Conservation (phyloP, 2,329 filamentous ascomycete genomes). For the Ophiostoma sp. region DNA sequence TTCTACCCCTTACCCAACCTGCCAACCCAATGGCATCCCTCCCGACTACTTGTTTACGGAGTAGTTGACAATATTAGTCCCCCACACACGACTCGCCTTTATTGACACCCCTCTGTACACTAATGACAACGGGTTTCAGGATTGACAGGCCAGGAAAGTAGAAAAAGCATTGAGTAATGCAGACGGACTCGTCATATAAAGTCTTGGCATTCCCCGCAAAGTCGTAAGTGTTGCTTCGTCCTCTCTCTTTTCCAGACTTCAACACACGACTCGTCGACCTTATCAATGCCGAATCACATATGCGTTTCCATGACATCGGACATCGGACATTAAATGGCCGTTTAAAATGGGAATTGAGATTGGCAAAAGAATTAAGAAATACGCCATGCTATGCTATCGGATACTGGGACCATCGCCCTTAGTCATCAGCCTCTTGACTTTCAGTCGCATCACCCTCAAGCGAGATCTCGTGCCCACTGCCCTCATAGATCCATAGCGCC, state of each 20-base stretch:
- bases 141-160: background rate
- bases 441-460: slow-evolving; percentile 42
- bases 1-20: background rate
- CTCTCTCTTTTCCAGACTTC: background rate
- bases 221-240: background rate
- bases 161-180: background rate
- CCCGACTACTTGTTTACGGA: too few relatives aligned
- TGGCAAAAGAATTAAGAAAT: background rate
- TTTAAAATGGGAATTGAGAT: background rate
- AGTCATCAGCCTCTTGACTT: background rate
- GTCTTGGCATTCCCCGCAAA: background rate
- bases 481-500: slow-evolving; percentile 59
- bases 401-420: slow-evolving; percentile 3
- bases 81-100: background rate
- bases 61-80: background rate
- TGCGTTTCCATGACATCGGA: background rate
- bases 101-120: background rate
- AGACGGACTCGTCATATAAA: slow-evolving; percentile 8
- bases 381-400: slow-evolving; percentile 2
- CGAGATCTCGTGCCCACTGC: slow-evolving; percentile 55
- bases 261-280: background rate
- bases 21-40: too few relatives aligned
- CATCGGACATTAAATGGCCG: background rate
- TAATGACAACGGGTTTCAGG: background rate
- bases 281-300: background rate